phyloP scores from a whole-genome alignment of 768 basidiomycete species.

The Sutorius australiensis region DNA sequence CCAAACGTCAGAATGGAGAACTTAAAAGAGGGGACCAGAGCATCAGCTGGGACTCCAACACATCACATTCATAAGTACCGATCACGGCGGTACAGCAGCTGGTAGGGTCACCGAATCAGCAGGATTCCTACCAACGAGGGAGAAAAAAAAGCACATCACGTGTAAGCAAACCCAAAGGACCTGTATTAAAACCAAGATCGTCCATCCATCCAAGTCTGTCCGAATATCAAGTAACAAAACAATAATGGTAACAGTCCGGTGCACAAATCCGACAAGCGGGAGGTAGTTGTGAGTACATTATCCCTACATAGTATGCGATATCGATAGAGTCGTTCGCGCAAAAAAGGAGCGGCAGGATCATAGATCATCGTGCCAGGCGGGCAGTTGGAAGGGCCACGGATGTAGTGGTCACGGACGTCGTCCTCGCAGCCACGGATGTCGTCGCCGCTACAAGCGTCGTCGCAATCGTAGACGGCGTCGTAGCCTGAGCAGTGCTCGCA shows the following conservation, averaged over 20 bases:
- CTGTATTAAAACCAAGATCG: background rate
- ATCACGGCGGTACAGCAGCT: background rate
- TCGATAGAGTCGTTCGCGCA: background rate
- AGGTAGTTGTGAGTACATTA: background rate
- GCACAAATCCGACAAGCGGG: background rate
- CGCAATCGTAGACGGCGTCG: background rate
- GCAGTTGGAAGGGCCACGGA: background rate
- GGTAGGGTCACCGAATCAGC: constrained; percentile 2
- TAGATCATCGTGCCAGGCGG: constrained; percentile 4
- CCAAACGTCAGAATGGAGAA: background rate
- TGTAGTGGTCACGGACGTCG: background rate
- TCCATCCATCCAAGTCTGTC: background rate
- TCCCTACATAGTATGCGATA: background rate
- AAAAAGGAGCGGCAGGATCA: background rate
- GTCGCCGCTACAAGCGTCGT: too few relatives aligned
- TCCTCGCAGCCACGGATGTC: too few relatives aligned
- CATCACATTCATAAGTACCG: background rate
- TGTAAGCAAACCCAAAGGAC: background rate
- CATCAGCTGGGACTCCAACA: background rate
- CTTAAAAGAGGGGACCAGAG: background rate
- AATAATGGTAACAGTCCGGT: background rate
- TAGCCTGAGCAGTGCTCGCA: constrained; percentile 1
- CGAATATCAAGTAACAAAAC: constrained; percentile 1
- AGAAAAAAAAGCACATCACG: constrained; percentile 10
- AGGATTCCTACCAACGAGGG: background rate